Evolutionary conservation across 805 yeast species (phyloP), one percentile per base, ranked within the genome.

Genomic region (Debaryomyces castellii): DNA sequence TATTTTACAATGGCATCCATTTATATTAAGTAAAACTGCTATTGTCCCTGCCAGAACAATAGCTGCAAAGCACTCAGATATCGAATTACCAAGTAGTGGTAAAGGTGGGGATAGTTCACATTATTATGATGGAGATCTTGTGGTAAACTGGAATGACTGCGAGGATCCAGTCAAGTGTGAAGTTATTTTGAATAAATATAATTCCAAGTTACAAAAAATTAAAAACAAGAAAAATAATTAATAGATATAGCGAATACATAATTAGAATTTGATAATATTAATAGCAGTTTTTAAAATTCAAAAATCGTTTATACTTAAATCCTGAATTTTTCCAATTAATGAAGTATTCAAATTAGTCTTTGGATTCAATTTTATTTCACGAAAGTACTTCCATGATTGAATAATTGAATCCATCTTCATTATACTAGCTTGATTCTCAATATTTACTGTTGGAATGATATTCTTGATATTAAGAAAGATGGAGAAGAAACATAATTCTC

Each of bases 1-100:
- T 62, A 73, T 90, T 38, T 72, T 90, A 54, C 97, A 89, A 65
- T 94, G 98, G 99, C 99, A 92, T 62, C 96, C 97, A 10, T 81
- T 78, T 23, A 68, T 87, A 22, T 73, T 94, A 53, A 77, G 86
- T 44, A 85, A 82, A 57, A 74, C 94, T 3, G 85, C 89, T 0
- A 63, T 92, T 12, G 79, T 94, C 1, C 87, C 89, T 6, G 53
- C 74, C 3, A 66, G 71, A 47, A 60, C 71, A 10, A 67, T 73
- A 14, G 55, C 65, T 40, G 62, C 75, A 4, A 49, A 51, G 25
- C 64, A 63, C 41, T 43, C 57, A 12, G 53, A 50, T 8, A 38
- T 41, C n/a, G 49, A 41, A 25, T 41, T 46, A 25, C 35, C 41
- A 11, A 20, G 27, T 11, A 55, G 57, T 32, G 57, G 50, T n/a